Evolutionary conservation across 257 asterid species (phyloP).

Genomic region (Nemophila menziesii): DNA sequence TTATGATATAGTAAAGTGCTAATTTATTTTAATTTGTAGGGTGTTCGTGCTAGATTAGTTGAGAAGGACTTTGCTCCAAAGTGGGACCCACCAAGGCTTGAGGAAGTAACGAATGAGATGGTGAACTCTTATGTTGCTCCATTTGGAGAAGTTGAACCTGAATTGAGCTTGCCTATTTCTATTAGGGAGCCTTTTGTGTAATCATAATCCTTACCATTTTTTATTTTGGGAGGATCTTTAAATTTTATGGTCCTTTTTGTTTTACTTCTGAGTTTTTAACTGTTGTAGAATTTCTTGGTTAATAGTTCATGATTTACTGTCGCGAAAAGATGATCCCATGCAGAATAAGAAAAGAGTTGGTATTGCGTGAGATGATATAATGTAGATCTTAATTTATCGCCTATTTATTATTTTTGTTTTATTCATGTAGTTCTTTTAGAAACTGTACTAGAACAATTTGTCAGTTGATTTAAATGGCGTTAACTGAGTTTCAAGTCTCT

Average conservation of each 20-base stretch:
- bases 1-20: too few species aligned
- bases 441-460: too few species aligned
- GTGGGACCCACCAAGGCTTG: conserved; percentile 71
- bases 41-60: conserved; percentile 84
- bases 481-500: too few species aligned
- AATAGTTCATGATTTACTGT: too few species aligned
- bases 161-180: conserved; percentile 63
- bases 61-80: conserved; percentile 94
- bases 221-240: background rate
- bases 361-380: too few species aligned
- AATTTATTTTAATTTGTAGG: conserved; percentile 29
- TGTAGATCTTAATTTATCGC: too few species aligned
- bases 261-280: background rate
- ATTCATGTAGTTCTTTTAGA: too few species aligned
- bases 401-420: too few species aligned
- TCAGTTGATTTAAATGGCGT: too few species aligned
- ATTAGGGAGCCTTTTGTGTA: conserved; percentile 82
- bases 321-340: background rate
- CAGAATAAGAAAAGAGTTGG: background rate
- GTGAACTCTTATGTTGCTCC: conserved; percentile 47
- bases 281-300: background rate
- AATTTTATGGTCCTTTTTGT: too few species aligned
- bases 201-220: conserved; percentile 4
- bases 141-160: conserved; percentile 54
- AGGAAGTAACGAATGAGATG: conserved; percentile 70